Evolutionary conservation across 164 flowering plant species (phyloP).

Genomic region (Tetracentron sinense): DNA sequence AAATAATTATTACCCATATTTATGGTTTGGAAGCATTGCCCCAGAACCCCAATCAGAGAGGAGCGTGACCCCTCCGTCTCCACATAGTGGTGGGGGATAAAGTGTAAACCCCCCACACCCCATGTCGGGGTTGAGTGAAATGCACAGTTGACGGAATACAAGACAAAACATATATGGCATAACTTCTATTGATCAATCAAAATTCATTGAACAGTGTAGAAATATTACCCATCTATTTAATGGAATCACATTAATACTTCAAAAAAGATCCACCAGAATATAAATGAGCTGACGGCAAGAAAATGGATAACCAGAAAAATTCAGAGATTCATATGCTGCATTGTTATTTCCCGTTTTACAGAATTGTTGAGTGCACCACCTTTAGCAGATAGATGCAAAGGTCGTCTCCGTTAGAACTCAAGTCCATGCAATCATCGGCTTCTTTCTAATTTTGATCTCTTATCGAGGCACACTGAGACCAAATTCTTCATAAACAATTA

Average conservation of each 20-base stretch:
- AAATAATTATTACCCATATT: too few relatives aligned
- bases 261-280: neutral
- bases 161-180: neutral
- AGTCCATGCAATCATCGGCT: neutral
- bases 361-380: neutral
- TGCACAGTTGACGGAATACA: too few relatives aligned
- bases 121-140: too few relatives aligned
- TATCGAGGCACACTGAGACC: constrained; percentile 62
- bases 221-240: neutral
- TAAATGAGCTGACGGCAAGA: neutral
- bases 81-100: too few relatives aligned
- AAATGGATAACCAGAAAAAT: neutral
- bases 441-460: constrained; percentile 8
- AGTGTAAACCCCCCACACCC: too few relatives aligned
- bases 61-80: too few relatives aligned
- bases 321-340: neutral
- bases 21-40: too few relatives aligned
- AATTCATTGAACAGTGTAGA: too few relatives aligned
- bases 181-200: neutral
- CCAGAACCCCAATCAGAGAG: too few relatives aligned
- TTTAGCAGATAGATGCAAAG: neutral
- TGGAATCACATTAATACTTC: neutral
- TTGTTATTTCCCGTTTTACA: neutral
- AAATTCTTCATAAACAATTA: constrained; percentile 28
- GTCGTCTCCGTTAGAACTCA: neutral